phyloP scores from a whole-genome alignment of 768 basidiomycete genomes.

The Suillus americanus region DNA sequence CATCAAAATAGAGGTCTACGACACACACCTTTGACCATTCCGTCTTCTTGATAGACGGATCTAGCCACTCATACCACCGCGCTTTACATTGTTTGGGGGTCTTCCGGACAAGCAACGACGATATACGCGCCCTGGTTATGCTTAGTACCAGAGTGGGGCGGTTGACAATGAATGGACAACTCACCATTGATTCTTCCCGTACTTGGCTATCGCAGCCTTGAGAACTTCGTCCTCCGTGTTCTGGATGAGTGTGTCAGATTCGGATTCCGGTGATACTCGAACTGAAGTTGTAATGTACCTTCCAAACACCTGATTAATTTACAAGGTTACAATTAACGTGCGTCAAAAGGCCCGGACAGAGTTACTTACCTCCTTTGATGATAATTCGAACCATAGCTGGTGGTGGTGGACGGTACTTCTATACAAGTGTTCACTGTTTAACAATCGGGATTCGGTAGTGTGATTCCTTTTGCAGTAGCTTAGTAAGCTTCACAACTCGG shows the following conservation, averaged over 20 bases:
- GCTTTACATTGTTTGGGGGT: conserved; percentile 99
- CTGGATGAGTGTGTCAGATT: conserved; percentile 36
- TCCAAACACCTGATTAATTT: conserved; percentile 65
- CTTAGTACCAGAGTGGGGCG: conserved; percentile 5
- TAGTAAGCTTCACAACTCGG: not conserved
- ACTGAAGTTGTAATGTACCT: conserved; percentile 43
- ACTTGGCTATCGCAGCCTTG: conserved; percentile 98
- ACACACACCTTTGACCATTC: conserved; percentile 93
- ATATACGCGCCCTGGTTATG: conserved; percentile 84
- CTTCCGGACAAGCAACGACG: conserved; percentile 94
- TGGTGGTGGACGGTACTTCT: not conserved
- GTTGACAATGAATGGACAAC: conserved; percentile 17
- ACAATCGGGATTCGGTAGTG: not conserved
- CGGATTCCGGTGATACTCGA: not conserved
- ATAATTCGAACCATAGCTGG: conserved; percentile 79
- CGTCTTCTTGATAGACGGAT: conserved; percentile 99
- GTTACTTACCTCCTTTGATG: conserved; percentile 77
- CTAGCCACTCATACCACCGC: conserved; percentile 99
- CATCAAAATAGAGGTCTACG: not conserved
- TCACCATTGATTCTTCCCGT: conserved; percentile 94
- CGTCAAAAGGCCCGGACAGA: not conserved
- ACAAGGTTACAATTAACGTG: not conserved
- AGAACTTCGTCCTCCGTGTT: conserved; percentile 98
- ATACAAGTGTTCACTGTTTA: not conserved
- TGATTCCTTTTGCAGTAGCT: not conserved